Base-by-base conservation (phyloP, 2,329 filamentous ascomycete species). In the Rhinocladiella mackenziei region DNA sequence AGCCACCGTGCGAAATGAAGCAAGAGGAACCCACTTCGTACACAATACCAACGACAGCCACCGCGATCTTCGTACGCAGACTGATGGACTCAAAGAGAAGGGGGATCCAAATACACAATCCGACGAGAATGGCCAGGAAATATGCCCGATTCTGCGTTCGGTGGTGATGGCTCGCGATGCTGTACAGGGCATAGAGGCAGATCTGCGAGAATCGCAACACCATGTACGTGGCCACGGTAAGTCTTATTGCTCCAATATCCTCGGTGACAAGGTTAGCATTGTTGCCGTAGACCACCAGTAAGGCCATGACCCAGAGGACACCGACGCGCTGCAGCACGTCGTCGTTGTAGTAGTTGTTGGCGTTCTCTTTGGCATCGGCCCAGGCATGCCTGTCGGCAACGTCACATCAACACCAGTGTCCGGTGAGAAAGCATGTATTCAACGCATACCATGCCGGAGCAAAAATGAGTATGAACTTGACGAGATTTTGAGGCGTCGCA, bases 311-410 rank as follows among this genome's bases (percentile, higher is more conserved):
- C 69, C 71, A 74, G 13, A 74, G 62, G 40, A 74, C 70, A 19
- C 71, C 56, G 19, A 71, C 54, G 5, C 72, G 67, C 52, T 74
- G 71, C 2, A 65, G 48, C 13, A 74, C 54, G 50, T 74, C 72
- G 45, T 74, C 71, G 40, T 70, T 73, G 57, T 74, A 74, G 59
- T 72, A 74, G 6, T 69, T 71, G 58, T 74, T 74, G 71, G 74
- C 74, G 44, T 74, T 60, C 57, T 74, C 72, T 45, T 71, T 68
- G n/a, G 73, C 61, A 48, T 74, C 71, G 22, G 63, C 65, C 72
- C 71, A 74, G 35, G 73, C 68, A 47, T 74, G 67, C 38, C 38
- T 41, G 26, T 20, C n/a, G 38, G 15, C 19, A 9, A 22, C 5
- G 8, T 7, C 5, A 17, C 6, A 4, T 4, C 35, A n/a, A 29